phyloP scores from a whole-genome alignment of 257 asterid species.

The Solanum rostratum region DNA sequence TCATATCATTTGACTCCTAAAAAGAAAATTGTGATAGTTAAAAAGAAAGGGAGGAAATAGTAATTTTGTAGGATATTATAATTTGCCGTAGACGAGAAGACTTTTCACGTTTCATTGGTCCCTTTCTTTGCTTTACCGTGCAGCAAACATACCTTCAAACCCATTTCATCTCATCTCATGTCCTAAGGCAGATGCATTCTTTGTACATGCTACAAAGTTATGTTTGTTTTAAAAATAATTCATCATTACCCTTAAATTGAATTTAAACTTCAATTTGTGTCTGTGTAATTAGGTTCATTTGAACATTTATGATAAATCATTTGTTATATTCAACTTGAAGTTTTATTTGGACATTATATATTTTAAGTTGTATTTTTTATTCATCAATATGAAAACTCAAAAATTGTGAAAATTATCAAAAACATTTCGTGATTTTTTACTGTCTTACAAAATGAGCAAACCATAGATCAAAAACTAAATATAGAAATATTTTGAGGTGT shows the following conservation, averaged over 20 bases:
- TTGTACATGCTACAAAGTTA: no score
- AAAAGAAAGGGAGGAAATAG: background rate
- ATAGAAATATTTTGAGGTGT: no score
- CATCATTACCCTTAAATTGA: background rate
- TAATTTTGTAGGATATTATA: background rate
- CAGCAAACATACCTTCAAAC: background rate
- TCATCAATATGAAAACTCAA: background rate
- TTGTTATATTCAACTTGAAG: no score
- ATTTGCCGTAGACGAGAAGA: background rate
- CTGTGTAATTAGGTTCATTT: background rate
- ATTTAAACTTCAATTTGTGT: background rate
- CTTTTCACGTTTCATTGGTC: background rate
- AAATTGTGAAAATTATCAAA: no score
- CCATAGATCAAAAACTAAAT: no score
- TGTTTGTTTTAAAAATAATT: no score
- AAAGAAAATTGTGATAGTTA: no score
- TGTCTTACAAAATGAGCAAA: background rate
- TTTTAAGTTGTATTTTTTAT: no score
- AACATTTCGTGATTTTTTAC: no score
- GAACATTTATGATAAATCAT: no score
- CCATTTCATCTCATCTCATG: background rate
- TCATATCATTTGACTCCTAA: no score
- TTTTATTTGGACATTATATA: background rate
- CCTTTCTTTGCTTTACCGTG: background rate
- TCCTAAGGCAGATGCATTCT: no score